Evolutionary conservation across 2,329 filamentous ascomycete genomes (phyloP), one percentile per base, ranked within the genome.

Genomic region (Pseudopyricularia cyperi): DNA sequence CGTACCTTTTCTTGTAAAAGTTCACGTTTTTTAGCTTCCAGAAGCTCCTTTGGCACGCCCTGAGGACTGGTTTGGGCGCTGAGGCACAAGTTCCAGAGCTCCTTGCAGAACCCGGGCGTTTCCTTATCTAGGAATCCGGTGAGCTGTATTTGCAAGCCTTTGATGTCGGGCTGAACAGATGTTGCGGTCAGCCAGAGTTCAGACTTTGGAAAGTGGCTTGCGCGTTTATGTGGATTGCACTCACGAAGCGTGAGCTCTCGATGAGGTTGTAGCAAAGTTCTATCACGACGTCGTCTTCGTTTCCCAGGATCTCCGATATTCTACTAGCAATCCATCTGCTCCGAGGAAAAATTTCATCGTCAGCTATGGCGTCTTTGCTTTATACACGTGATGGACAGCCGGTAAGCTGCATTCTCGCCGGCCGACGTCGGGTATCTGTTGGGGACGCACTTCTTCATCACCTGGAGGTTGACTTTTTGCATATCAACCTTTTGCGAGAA

Each of bases 401-500:
- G 17, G 22, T n/a, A 12, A 19, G 22, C 37, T 42, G 37, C 9
- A 42, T 42, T n/a, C 8, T 24, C 44, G 44, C 24, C 8, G 7
- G 48, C 19, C 17, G 17, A 42, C 19, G 35, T 17, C 19, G 15
- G 22, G 17, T 32, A 7, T 22, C n/a, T 15, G 11, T 17, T 14
- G 19, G 11, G 26, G 39, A 70, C 83, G 63, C 65, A 94, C 87
- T 93, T 95, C 77, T 96, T 96, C 82, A 98, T 95, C 52, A 98
- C 87, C 67, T 95, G 89, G 50, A 95, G 75, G 65, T 98, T 96
- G 68, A 98, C 89, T 72, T 97, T 97, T 60, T 83, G 81, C 80
- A 94, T 95, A 72, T 98, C 90, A 57, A 98, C 93, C 73, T 96
- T 96, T 65, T 87, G 83, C 64, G 80, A 91, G 71, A 97, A 98